A percentile compares a stretch with the other conserved stretches of the same genome.
phyloP scores from a whole-genome alignment of 805 yeast species.

The Hanseniaspora occidentalis region DNA sequence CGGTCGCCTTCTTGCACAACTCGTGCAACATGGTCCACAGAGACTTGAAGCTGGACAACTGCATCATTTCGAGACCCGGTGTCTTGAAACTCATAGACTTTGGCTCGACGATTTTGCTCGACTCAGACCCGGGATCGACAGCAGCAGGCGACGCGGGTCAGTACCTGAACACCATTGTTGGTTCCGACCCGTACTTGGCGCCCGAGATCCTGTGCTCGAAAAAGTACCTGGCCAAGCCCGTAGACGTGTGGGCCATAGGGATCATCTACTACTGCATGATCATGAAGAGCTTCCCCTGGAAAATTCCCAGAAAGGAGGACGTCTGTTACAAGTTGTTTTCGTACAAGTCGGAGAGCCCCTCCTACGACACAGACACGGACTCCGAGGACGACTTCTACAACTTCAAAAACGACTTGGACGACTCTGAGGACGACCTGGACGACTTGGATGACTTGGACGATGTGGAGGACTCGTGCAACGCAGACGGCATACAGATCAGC shows the following conservation, averaged over 20 bases:
- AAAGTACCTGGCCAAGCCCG: constrained; percentile 71
- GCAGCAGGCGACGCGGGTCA: not conserved
- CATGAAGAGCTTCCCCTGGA: constrained; percentile 88
- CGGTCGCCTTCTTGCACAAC: constrained; percentile 62
- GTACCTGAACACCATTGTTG: constrained; percentile 51
- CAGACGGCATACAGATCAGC: too few species aligned
- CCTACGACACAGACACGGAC: not conserved
- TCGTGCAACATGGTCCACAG: constrained; percentile 79
- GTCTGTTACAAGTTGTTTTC: constrained; percentile 54
- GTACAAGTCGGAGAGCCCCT: constrained; percentile 23
- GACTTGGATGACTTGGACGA: not conserved
- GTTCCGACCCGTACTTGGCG: constrained; percentile 91
- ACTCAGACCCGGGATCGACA: too few species aligned
- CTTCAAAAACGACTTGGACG: not conserved
- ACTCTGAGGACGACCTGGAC: not conserved
- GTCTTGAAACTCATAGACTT: constrained; percentile 81
- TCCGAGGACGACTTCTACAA: not conserved
- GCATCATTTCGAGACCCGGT: constrained; percentile 69
- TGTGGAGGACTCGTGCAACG: not conserved
- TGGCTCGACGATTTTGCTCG: constrained; percentile 82
- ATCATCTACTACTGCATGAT: constrained; percentile 87
- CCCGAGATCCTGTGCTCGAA: constrained; percentile 62
- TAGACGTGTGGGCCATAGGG: constrained; percentile 90
- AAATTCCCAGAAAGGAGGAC: constrained; percentile 70
- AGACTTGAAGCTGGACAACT: constrained; percentile 85